These are phyloP conservation scores for Carex myosuroides DNA, from an alignment of 176 grass and related monocot species.

Conservation along the genomic window DNA sequence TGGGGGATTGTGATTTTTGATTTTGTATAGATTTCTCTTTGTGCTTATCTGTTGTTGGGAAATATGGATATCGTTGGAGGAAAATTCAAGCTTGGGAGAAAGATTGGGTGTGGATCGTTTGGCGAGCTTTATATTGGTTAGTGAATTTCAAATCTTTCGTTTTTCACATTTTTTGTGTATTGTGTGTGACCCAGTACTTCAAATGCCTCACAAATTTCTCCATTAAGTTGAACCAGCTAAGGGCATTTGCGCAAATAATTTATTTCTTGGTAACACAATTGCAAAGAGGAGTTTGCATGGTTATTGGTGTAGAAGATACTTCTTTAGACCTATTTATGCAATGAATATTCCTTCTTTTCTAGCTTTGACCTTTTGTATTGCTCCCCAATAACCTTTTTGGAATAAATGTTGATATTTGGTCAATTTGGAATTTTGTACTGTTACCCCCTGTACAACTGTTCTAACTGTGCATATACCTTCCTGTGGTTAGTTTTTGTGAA, in stretches of 20 bases:
- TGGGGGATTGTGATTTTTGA: slow-evolving; percentile 1
- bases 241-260: slow-evolving; percentile 47
- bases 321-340: slow-evolving; percentile 1
- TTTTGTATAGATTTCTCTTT: not conserved
- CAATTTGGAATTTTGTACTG: not conserved
- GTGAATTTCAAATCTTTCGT: slow-evolving; percentile 8
- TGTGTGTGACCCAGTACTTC: not conserved
- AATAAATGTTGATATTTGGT: not conserved
- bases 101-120: slow-evolving; percentile 96
- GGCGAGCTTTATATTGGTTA: slow-evolving; percentile 86
- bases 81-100: slow-evolving; percentile 91
- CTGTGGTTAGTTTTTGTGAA: not conserved
- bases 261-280: slow-evolving; percentile 53
- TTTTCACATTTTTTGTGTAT: slow-evolving; percentile 6
- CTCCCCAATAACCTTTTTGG: not conserved
- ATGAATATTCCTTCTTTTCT: not conserved
- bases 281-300: slow-evolving; percentile 22
- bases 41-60: slow-evolving; percentile 1
- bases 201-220: not conserved
- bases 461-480: not conserved
- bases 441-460: not conserved
- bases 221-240: slow-evolving; percentile 19
- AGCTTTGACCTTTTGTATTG: not conserved
- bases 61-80: slow-evolving; percentile 77
- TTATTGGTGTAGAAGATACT: not conserved